A percentile compares a stretch with the other conserved stretches of the same genome.
Conservation (phyloP, 2,329 filamentous ascomycete species). For the Ilyonectria sp. region DNA sequence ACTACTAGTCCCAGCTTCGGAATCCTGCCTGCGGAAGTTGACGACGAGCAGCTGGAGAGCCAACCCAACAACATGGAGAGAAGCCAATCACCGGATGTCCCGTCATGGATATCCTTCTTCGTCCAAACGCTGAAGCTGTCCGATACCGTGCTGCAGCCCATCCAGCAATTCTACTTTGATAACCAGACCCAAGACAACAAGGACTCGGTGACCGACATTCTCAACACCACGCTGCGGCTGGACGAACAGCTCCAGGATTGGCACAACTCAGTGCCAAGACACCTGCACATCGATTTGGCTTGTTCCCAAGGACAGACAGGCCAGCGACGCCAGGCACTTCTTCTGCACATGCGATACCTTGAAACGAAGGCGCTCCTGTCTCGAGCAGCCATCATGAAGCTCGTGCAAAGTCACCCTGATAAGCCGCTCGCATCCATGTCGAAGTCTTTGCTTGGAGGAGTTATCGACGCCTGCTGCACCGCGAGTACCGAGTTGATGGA, state of each 20-base stretch:
- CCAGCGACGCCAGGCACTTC: slow-evolving; percentile 43
- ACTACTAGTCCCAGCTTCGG: slow-evolving; percentile 32
- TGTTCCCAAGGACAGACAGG: slow-evolving; percentile 37
- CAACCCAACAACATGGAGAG: slow-evolving; percentile 15
- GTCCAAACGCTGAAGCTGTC: slow-evolving; percentile 41
- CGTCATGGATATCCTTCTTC: slow-evolving; percentile 45
- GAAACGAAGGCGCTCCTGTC: slow-evolving; percentile 43
- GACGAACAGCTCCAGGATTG: slow-evolving; percentile 44
- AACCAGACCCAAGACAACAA: slow-evolving; percentile 7
- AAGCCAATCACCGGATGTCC: slow-evolving; percentile 38
- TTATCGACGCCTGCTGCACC: slow-evolving; percentile 42
- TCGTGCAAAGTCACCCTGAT: slow-evolving; percentile 22
- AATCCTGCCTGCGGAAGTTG: slow-evolving; percentile 40
- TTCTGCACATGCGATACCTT: slow-evolving; percentile 45
- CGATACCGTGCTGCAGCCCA: slow-evolving; percentile 38
- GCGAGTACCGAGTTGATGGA: slow-evolving; percentile 45
- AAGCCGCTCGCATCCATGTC: slow-evolving; percentile 35
- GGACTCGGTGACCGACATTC: slow-evolving; percentile 25
- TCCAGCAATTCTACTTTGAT: slow-evolving; percentile 37
- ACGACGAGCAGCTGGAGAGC: slow-evolving; percentile 44
- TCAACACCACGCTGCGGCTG: slow-evolving; percentile 37
- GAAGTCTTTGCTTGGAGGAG: slow-evolving; percentile 36
- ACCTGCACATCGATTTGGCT: slow-evolving; percentile 38
- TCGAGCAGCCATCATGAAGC: slow-evolving; percentile 42
- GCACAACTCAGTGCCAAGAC: slow-evolving; percentile 39